phyloP scores from a whole-genome alignment of 108 stramenopile genomes.

The Cyclotella atomus region DNA sequence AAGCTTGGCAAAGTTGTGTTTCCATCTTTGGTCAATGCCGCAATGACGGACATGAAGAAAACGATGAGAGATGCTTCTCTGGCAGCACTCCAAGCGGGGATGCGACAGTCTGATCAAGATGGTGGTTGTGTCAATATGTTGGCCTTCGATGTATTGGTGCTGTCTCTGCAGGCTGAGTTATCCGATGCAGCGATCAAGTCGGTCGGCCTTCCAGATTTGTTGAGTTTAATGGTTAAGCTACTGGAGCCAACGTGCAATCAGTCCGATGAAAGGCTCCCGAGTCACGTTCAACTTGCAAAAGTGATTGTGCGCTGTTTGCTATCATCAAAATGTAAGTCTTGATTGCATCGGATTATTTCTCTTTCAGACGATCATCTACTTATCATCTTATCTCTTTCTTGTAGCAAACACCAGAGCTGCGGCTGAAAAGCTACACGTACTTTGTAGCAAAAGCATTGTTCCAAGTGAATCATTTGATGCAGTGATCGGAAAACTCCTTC shows the following conservation, averaged over 20 bases:
- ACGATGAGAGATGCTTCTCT: constrained; percentile 83
- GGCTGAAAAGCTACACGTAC: constrained; percentile 64
- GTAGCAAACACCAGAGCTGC: constrained; percentile 67
- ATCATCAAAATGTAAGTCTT: constrained; percentile 63
- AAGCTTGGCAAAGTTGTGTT: constrained; percentile 77
- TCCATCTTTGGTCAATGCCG: constrained; percentile 63
- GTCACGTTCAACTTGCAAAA: constrained; percentile 43
- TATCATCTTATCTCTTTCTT: not conserved
- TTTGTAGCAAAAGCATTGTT: constrained; percentile 44
- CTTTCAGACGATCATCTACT: not conserved
- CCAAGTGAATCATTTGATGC: constrained; percentile 49
- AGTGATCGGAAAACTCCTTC: constrained; percentile 60
- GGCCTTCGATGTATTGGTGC: constrained; percentile 64
- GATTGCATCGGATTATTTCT: not conserved
- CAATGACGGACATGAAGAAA: constrained; percentile 89
- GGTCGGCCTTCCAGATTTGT: constrained; percentile 72
- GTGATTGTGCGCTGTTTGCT: constrained; percentile 69
- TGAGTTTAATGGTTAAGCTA: constrained; percentile 46
- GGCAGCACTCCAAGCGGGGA: constrained; percentile 61
- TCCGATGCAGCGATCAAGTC: constrained; percentile 80
- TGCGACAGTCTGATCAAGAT: constrained; percentile 42
- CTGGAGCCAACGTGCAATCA: constrained; percentile 12
- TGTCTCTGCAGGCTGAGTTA: constrained; percentile 61
- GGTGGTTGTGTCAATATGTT: constrained; percentile 62
- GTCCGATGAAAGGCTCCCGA: not conserved